Base-by-base conservation (phyloP, 441 rosid species). In the Sinapis alba region DNA sequence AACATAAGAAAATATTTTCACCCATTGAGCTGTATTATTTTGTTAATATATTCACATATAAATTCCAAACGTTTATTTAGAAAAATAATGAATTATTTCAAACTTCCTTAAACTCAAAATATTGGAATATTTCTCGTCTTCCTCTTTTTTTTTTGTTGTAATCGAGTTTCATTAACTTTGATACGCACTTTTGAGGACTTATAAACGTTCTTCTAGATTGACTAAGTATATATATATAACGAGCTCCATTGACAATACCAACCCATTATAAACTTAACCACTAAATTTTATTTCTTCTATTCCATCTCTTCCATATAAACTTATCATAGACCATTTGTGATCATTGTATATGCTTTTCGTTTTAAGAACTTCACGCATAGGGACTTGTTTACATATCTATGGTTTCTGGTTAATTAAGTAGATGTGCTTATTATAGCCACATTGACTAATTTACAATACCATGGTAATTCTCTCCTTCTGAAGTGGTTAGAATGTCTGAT, bases 401-500 rank as follows among this genome's bases (percentile, higher is more conserved):
- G n/a, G 2, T 24, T 60, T 6, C 16, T 60, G 13, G 13, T 54
- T 11, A 5, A 15, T 27, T 30, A 16, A 28, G 0, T 30, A 28
- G 38, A 34, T 16, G 28, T 26, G 26, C 11, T 26, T 26, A 58
- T 26, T 11, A 21, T 58, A n/a, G 11, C 11, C 32, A n/a, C 6
- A 7, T 12, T 24, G 62, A 58, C 27, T 27, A 12, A 7, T 28
- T 28, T 28, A 28, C 32, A 59, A 3, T 27, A 59, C 23, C 6
- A 4, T 30, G 1, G 65, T 60, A 34, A 38, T 56, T 41, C 6
- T 57, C 62, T 18, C 23, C 50, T 68, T 43, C 32, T 23, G 15
- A 74, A 59, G 65, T 65, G 1, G 65, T 75, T 74, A 59, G 23
- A 36, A 16, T 47, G 30, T 67, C 66, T 58, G n/a, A 67, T 47